Evolutionary conservation across 208 protist species (phyloP).

Genomic region (Strigomonas galati): DNA sequence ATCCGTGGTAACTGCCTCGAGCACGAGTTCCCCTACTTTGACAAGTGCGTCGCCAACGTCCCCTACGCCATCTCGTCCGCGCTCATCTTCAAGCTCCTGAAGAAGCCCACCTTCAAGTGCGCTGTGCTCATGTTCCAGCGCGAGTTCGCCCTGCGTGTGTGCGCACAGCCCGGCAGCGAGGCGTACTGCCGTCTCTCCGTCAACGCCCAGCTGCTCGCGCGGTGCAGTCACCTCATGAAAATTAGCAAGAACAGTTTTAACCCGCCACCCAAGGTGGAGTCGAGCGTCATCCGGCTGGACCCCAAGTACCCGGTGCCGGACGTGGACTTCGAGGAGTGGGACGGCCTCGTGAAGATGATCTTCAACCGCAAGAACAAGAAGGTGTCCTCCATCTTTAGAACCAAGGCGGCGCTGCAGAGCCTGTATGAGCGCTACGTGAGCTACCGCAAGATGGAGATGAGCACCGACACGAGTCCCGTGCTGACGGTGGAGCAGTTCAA

Average conservation of each 20-base stretch:
- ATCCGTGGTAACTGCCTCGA: slow-evolving; percentile 99
- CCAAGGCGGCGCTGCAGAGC: slow-evolving; percentile 66
- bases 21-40: slow-evolving; percentile 99
- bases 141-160: slow-evolving; percentile 99
- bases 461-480: slow-evolving; percentile 1
- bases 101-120: slow-evolving; percentile 91
- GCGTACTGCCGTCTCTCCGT: slow-evolving; percentile 99
- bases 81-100: slow-evolving; percentile 99
- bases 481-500: slow-evolving; percentile 65
- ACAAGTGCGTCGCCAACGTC: slow-evolving; percentile 99
- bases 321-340: slow-evolving; percentile 99
- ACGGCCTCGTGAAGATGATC: slow-evolving; percentile 97
- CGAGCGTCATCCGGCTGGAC: slow-evolving; percentile 97
- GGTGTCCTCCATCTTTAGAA: slow-evolving; percentile 95
- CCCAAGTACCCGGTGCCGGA: slow-evolving; percentile 96
- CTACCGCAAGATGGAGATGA: slow-evolving; percentile 84
- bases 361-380: slow-evolving; percentile 99
- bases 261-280: slow-evolving; percentile 99
- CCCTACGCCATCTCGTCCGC: slow-evolving; percentile 99
- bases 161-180: slow-evolving; percentile 96
- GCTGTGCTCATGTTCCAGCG: slow-evolving; percentile 99
- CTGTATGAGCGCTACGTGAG: slow-evolving; percentile 83
- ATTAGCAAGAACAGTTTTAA: slow-evolving; percentile 99
- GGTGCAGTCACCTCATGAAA: slow-evolving; percentile 98
- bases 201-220: slow-evolving; percentile 98